phyloP scores from a whole-genome alignment of 1,284 basidiomycete genomes.

The Tilletia horrida region DNA sequence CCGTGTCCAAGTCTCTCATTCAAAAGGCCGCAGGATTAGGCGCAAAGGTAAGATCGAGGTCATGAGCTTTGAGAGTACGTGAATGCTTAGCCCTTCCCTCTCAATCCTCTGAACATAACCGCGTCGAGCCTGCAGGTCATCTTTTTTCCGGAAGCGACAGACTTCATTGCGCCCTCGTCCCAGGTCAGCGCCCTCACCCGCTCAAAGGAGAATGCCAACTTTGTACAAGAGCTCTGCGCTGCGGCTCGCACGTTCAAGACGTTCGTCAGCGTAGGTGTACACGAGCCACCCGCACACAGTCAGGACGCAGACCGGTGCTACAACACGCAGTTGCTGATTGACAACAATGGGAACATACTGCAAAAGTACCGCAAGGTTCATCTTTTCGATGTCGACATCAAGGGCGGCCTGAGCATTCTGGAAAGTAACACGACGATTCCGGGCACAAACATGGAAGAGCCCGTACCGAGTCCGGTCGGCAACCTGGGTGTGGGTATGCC shows the following conservation, averaged over 20 bases:
- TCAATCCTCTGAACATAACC: too few relatives aligned
- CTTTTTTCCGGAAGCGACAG: conserved; percentile 60
- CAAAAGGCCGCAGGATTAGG: conserved; percentile 55
- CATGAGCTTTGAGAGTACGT: not conserved
- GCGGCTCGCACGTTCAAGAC: conserved; percentile 56
- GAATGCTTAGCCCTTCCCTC: too few relatives aligned
- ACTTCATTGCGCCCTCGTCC: conserved; percentile 58
- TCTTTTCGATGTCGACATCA: conserved; percentile 60
- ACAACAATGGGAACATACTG: conserved; percentile 54
- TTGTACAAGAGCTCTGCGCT: conserved; percentile 54
- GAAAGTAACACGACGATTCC: conserved; percentile 55
- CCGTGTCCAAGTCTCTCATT: conserved; percentile 47
- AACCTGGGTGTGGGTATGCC: conserved; percentile 31
- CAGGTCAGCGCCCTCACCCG: conserved; percentile 42
- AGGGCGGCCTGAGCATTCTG: conserved; percentile 45
- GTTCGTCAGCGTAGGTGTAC: conserved; percentile 58
- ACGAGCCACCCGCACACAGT: conserved; percentile 54
- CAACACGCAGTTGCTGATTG: conserved; percentile 60
- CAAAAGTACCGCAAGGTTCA: conserved; percentile 59
- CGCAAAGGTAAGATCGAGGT: conserved; percentile 43
- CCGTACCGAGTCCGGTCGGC: conserved; percentile 55
- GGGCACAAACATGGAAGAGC: conserved; percentile 54
- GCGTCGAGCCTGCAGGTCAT: conserved; percentile 47
- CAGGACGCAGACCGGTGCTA: conserved; percentile 53
- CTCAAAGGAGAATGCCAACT: conserved; percentile 41